Conservation (phyloP, 139 green algal species). For the Coelastrella sp. region DNA sequence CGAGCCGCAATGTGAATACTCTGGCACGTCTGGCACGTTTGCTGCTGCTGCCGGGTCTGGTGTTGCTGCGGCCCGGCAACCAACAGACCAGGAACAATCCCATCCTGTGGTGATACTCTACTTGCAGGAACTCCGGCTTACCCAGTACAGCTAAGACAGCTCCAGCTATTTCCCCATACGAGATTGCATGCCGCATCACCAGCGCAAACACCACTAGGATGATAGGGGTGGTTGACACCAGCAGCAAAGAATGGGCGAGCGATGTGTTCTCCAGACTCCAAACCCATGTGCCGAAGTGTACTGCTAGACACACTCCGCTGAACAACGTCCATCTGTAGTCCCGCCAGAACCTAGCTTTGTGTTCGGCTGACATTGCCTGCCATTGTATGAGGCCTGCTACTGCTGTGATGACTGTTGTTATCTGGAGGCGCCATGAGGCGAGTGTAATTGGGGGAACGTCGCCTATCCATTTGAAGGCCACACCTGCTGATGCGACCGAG, state of each 20-base stretch:
- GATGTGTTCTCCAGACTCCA: constrained; percentile 74
- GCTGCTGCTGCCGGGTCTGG: too few species aligned
- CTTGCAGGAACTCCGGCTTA: neutral
- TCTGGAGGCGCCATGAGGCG: constrained; percentile 80
- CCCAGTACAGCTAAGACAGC: constrained; percentile 12
- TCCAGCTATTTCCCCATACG: constrained; percentile 67
- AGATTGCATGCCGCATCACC: constrained; percentile 73
- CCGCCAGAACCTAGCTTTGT: constrained; percentile 21
- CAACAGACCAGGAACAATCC: too few species aligned
- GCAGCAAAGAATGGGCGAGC: constrained; percentile 86
- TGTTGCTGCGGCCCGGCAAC: too few species aligned
- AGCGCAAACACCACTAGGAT: constrained; percentile 68
- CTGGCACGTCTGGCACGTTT: too few species aligned
- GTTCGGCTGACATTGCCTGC: constrained; percentile 31
- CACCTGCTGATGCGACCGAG: constrained; percentile 72
- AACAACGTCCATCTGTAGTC: constrained; percentile 43
- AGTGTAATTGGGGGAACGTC: constrained; percentile 79
- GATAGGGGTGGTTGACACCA: constrained; percentile 81
- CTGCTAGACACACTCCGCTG: constrained; percentile 71
- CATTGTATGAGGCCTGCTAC: constrained; percentile 63
- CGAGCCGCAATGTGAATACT: too few species aligned
- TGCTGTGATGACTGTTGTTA: constrained; percentile 68
- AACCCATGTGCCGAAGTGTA: constrained; percentile 86
- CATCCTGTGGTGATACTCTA: too few species aligned
- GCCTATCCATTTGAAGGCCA: constrained; percentile 70